Conservation (phyloP, 208 protist genomes). For the Acanthamoeba divionensis region DNA sequence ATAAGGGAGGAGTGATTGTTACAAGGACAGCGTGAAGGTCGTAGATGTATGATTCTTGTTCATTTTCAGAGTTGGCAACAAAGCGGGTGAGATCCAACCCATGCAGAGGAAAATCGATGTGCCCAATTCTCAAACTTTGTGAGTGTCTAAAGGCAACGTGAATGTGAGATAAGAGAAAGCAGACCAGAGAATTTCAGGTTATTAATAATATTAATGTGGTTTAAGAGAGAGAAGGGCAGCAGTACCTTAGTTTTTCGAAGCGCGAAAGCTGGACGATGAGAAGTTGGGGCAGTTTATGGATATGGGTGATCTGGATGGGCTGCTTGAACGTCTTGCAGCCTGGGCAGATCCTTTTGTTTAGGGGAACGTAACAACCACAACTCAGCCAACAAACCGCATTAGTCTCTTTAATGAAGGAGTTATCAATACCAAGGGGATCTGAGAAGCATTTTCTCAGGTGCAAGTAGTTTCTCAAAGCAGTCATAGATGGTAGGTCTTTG, state of each 20-base stretch:
- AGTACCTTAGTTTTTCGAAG: background rate
- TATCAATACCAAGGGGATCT: background rate
- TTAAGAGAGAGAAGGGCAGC: no score
- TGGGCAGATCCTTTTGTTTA: background rate
- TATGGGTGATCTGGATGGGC: background rate
- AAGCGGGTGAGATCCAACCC: background rate
- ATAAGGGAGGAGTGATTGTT: no score
- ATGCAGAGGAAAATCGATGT: background rate
- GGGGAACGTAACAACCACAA: background rate
- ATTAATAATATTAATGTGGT: no score
- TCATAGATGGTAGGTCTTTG: background rate
- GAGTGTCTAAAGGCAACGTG: background rate
- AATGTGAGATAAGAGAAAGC: background rate
- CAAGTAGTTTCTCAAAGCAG: constrained; percentile 10
- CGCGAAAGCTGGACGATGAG: constrained; percentile 19
- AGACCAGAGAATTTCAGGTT: background rate
- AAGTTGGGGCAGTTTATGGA: background rate
- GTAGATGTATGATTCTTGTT: no score
- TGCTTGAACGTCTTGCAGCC: constrained; percentile 37
- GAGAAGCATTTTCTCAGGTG: background rate
- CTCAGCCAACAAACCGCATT: background rate
- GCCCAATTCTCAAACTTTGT: background rate
- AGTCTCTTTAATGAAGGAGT: background rate
- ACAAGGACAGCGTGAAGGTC: no score
- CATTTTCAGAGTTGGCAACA: no score